Evolutionary conservation across 257 asterid species (phyloP), one percentile per base, ranked within the genome.

Genomic region (Penstemon newberryi): DNA sequence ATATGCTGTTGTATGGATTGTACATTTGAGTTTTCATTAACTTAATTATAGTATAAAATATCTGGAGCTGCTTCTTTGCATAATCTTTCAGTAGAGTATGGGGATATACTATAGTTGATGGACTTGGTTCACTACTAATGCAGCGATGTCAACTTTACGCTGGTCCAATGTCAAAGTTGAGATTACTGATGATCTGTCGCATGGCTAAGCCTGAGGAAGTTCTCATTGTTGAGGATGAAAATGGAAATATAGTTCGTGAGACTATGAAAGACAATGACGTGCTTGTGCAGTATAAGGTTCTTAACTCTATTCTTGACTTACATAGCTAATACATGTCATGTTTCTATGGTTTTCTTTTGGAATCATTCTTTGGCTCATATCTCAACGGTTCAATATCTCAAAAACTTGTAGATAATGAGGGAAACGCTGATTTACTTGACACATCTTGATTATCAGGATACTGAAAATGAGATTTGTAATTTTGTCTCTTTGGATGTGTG

Each of bases 131-230:
- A 46, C 98, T 89, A 71, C 74, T 89, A 65, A 50, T 83, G 87
- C 95, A 85, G 77, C 83, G 99, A 55, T 85, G 95, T 44, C 96
- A 89, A 70, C 96, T 94, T 72, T 91, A 86, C 78, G 79, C 96
- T 68, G 89, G 60, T 56, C 94, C 97, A 9, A 84, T 91, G 99
- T 94, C 99, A 11, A 94, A 91, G 80, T 81, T 94, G 88, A 89
- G 99, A 79, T 73, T 76, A 56, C 83, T 94, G 67, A 94, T 89
- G 96, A 94, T 94, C 74, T 94, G 95, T 52, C 96, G 99, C 73
- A 94, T 94, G 99, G 99, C 99, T 7, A 94, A 94, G 83, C 99
- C 99, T 36, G 99, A 94, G 84, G 99, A 94, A 77, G 99, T 94
- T 77, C 85, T 94, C 58, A 86, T 94, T 64, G 96, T 94, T 62